Evolutionary conservation across 495 filamentous ascomycete genomes (phyloP), one percentile per base, ranked within the genome.

Genomic region (Paragyromitra xinjiangensis): DNA sequence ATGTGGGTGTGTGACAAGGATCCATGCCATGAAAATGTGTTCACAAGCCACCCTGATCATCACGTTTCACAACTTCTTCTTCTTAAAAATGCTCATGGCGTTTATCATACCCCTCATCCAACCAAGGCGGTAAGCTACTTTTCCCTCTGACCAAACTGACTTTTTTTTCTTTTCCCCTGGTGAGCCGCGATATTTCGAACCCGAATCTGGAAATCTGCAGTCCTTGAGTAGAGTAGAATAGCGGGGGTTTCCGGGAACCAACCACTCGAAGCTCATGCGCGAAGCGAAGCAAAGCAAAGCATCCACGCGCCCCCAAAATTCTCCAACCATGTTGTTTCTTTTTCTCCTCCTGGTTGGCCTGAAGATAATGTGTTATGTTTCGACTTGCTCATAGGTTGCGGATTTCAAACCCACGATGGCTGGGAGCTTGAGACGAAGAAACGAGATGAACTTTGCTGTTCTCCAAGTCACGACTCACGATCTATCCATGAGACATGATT

Each of bases 41-140:
- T 66, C 74, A 77, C 69, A 77, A 77, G 69, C 74, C 74, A 77
- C 69, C 59, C 26, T 73, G 69, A 72, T 66, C 69, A 73, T 53
- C 74, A 71, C 51, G 74, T 77, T 77, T 73, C 74, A 77, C 74
- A 73, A 53, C 39, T 69, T 63, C 42, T 67, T 48, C 39, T 69
- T 63, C 42, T 67, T 48, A 74, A 74, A 68, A 74, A 69, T 69
- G 71, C 51, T 69, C 71, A 61, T 51, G 51, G 66, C 66, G 66
- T 69, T 58, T 69, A 58, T 24, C 65, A 56, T 58, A 48, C 61
- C 62, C 61, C 62, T 73, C 64, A 69, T 66, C 69, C 40, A 65
- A 62, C 65, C 53, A 74, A 68, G 71, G 39, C 26, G 51, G 50
- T 61, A 74, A 69, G 39, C 29, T 69, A 45, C n/a, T 44, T 56